These are phyloP conservation scores for Typha latifolia DNA, from an alignment of 176 grass and related monocot species.

Conservation along the genomic window DNA sequence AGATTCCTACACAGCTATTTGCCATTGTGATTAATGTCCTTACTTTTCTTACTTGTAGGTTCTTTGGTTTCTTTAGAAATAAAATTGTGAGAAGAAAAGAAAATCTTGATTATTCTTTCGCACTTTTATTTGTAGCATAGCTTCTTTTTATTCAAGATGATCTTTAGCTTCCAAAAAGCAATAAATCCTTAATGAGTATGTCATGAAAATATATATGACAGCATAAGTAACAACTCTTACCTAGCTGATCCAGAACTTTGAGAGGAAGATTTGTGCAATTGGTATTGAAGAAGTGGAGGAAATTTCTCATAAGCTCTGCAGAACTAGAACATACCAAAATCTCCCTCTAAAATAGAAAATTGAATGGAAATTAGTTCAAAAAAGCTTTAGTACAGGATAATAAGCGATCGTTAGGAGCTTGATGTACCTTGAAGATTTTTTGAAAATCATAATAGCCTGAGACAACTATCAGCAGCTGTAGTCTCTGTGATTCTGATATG, in stretches of 20 bases:
- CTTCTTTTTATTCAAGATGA: not conserved
- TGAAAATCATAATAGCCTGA: slow-evolving; percentile 13
- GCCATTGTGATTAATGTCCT: too few relatives aligned
- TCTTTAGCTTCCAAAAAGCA: not conserved
- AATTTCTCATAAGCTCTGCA: slow-evolving; percentile 10
- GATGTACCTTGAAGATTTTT: slow-evolving; percentile 18
- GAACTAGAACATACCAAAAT: slow-evolving; percentile 9
- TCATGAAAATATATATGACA: not conserved
- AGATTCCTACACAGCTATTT: too few relatives aligned
- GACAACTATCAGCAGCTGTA: slow-evolving; percentile 15
- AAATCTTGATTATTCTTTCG: too few relatives aligned
- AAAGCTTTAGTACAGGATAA: not conserved
- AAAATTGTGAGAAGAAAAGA: too few relatives aligned
- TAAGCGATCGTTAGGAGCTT: not conserved
- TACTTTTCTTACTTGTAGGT: too few relatives aligned
- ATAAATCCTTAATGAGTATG: not conserved
- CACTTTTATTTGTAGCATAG: too few relatives aligned
- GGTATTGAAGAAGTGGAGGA: slow-evolving; percentile 8
- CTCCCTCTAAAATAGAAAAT: slow-evolving; percentile 9
- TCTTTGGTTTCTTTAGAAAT: too few relatives aligned
- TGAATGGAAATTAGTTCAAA: not conserved
- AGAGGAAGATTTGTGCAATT: slow-evolving; percentile 10
- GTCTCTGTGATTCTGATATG: slow-evolving; percentile 8
- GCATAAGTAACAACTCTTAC: not conserved
- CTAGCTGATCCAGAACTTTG: slow-evolving; percentile 5